A percentile compares a stretch with the other conserved stretches of the same genome.
Evolutionary conservation across 148 eudicot species (phyloP).

Genomic region (Heliamphora exappendiculata): DNA sequence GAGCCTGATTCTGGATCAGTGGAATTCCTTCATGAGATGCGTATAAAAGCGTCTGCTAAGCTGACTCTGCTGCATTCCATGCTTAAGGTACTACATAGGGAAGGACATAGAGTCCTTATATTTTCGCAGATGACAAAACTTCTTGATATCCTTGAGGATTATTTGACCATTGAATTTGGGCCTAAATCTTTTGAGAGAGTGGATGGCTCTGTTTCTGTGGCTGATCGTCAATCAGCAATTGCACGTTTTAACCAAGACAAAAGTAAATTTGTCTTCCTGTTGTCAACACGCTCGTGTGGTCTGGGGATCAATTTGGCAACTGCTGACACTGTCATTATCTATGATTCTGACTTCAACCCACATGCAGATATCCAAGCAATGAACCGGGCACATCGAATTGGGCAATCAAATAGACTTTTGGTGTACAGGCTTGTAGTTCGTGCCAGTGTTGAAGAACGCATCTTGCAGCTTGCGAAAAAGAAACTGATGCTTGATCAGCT

Average conservation of each 20-base stretch:
- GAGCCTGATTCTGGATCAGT: slow-evolving; percentile 94
- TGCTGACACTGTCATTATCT: slow-evolving; percentile 95
- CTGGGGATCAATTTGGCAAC: slow-evolving; percentile 97
- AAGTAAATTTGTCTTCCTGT: slow-evolving; percentile 82
- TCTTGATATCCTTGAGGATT: slow-evolving; percentile 95
- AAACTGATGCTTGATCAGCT: slow-evolving; percentile 98
- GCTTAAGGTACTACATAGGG: slow-evolving; percentile 72
- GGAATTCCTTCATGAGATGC: slow-evolving; percentile 96
- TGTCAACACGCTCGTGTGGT: slow-evolving; percentile 97
- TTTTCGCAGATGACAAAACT: slow-evolving; percentile 99
- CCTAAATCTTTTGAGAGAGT: slow-evolving; percentile 92
- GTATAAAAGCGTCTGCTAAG: slow-evolving; percentile 98
- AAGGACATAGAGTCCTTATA: slow-evolving; percentile 91
- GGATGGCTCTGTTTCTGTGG: slow-evolving; percentile 93
- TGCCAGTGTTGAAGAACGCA: slow-evolving; percentile 99
- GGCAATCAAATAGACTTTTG: slow-evolving; percentile 85
- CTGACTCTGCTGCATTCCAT: slow-evolving; percentile 85
- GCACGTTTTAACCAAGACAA: slow-evolving; percentile 93
- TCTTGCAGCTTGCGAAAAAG: slow-evolving; percentile 95
- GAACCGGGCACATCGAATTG: slow-evolving; percentile 99
- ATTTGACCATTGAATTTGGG: slow-evolving; percentile 82
- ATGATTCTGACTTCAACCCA: slow-evolving; percentile 97
- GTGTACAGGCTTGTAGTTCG: slow-evolving; percentile 96
- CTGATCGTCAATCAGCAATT: slow-evolving; percentile 91
- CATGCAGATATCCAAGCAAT: slow-evolving; percentile 99